Evolutionary conservation across 371 early-diverging fungal genomes (phyloP).

Genomic region (Fennellomyces sp.): DNA sequence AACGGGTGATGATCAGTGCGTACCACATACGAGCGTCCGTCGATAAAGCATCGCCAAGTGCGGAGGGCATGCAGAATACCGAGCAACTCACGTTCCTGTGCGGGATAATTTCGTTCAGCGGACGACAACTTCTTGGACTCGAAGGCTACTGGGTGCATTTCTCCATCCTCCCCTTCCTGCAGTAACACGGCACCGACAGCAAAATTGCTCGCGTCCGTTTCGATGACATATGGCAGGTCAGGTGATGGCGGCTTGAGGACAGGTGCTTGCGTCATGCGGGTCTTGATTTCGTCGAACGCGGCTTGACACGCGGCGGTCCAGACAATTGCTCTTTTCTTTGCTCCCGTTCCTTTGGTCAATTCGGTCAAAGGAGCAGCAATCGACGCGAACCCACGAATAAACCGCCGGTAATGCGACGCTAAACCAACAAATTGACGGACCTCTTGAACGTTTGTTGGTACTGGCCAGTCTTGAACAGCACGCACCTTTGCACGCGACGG

Average conservation of each 20-base stretch:
- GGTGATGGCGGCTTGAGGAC: constrained; percentile 11
- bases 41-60: constrained; percentile 33
- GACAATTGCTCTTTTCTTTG: not conserved
- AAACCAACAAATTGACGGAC: constrained; percentile 37
- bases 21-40: constrained; percentile 19
- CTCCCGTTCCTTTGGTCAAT: constrained; percentile 25
- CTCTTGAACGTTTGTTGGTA: constrained; percentile 37
- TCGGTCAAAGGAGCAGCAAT: constrained; percentile 38
- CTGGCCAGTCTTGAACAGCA: constrained; percentile 33
- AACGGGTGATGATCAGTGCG: constrained; percentile 30
- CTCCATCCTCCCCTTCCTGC: constrained; percentile 16
- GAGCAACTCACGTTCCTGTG: constrained; percentile 42
- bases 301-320: constrained; percentile 8
- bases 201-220: constrained; percentile 35
- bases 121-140: constrained; percentile 21
- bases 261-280: not conserved
- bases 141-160: constrained; percentile 17
- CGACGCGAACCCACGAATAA: constrained; percentile 28
- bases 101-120: constrained; percentile 18
- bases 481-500: constrained; percentile 26
- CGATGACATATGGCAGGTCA: constrained; percentile 25
- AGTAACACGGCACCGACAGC: constrained; percentile 31
- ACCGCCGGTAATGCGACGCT: constrained; percentile 31
- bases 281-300: constrained; percentile 12
- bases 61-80: constrained; percentile 34